Conservation (phyloP, 805 yeast species). For the Nakazawaea wickerhamii region DNA sequence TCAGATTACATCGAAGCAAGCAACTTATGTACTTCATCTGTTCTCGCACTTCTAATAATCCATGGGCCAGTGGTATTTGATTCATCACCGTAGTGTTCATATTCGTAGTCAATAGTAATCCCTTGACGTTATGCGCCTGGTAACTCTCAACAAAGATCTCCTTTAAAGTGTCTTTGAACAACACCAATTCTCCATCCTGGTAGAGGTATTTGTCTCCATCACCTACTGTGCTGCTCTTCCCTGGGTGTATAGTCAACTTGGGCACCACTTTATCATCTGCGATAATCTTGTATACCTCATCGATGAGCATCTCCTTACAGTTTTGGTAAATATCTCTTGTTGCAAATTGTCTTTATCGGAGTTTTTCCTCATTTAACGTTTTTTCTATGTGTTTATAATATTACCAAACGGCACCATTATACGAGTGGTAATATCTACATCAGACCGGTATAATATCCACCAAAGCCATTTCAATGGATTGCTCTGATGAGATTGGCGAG, state of each 20-base stretch:
- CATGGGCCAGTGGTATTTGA: not conserved
- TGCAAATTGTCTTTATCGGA: too few relatives aligned
- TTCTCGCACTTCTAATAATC: not conserved
- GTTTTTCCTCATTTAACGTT: too few relatives aligned
- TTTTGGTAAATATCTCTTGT: too few relatives aligned
- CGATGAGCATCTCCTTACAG: not conserved
- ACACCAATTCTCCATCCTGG: conserved; percentile 23
- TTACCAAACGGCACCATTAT: too few relatives aligned
- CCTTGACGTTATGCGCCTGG: conserved; percentile 13
- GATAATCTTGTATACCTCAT: not conserved
- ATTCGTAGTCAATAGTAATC: conserved; percentile 29
- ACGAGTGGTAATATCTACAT: too few relatives aligned
- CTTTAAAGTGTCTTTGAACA: conserved; percentile 26
- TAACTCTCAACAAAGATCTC: conserved; percentile 24
- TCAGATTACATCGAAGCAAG: conserved; percentile 2
- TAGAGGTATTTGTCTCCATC: not conserved
- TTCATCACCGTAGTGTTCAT: conserved; percentile 30
- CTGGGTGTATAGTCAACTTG: not conserved
- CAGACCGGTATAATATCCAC: too few relatives aligned
- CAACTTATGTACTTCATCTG: not conserved
- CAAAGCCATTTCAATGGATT: too few relatives aligned
- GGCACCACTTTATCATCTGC: not conserved
- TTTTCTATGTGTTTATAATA: too few relatives aligned
- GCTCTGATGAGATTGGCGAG: too few relatives aligned
- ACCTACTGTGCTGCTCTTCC: not conserved